phyloP scores from a whole-genome alignment of 345 rosid species.

The Bruguiera gymnorhiza region DNA sequence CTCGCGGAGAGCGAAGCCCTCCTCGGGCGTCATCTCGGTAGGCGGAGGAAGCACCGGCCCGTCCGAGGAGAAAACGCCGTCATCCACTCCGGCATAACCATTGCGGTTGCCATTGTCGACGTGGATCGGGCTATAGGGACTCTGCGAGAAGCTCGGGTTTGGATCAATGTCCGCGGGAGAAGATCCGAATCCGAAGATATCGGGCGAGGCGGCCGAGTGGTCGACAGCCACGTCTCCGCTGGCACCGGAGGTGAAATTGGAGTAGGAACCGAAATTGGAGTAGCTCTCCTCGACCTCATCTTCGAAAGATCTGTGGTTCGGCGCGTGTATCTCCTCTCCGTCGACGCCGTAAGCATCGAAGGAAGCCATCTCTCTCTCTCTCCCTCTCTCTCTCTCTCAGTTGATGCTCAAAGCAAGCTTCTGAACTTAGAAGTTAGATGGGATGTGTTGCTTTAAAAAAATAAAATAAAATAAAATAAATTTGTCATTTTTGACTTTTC shows the following conservation, averaged over 20 bases:
- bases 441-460: no score
- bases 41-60: slow-evolving; percentile 79
- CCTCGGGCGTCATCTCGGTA: slow-evolving; percentile 57
- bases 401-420: no score
- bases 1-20: slow-evolving; percentile 61
- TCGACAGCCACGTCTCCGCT: slow-evolving; percentile 13
- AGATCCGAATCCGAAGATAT: slow-evolving; percentile 45
- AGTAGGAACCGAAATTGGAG: slow-evolving; percentile 43
- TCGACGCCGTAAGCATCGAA: slow-evolving; percentile 46
- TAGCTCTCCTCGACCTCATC: slow-evolving; percentile 46
- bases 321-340: slow-evolving; percentile 34
- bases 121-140: slow-evolving; percentile 46
- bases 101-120: slow-evolving; percentile 56
- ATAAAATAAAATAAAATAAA: no score
- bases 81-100: slow-evolving; percentile 33
- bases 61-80: slow-evolving; percentile 45
- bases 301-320: slow-evolving; percentile 34
- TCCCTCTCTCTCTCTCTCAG: not conserved
- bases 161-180: slow-evolving; percentile 36
- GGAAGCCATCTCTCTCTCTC: slow-evolving; percentile 34
- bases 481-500: no score
- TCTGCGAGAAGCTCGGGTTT: slow-evolving; percentile 36
- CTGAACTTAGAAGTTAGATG: no score
- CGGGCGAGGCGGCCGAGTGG: slow-evolving; percentile 41
- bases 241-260: slow-evolving; percentile 25